Evolutionary conservation across 129 eudicot genomes (phyloP), one percentile per base, ranked within the genome.

Genomic region (Chrysanthemum lavandulifolium): DNA sequence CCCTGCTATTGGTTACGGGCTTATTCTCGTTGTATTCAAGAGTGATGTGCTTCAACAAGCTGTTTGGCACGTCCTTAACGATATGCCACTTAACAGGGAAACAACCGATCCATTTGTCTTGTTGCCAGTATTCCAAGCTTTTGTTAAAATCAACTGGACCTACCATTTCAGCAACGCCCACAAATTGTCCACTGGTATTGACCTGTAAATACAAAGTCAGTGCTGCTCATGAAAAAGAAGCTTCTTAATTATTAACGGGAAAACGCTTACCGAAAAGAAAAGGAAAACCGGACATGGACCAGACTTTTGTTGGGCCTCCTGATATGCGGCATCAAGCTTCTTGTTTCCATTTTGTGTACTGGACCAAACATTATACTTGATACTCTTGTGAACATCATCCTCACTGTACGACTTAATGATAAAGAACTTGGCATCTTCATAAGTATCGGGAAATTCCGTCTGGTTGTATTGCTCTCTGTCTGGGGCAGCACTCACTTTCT

Each of bases 51-150:
- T 91, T 91, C 86, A 91, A 72, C 82, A 88, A 73, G 76, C 85
- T 88, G 78, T 88, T 86, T 0, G 96, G 96, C 16, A 88, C 81
- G 72, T 91, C 97, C 78, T 91, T 91, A 40, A 91, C 96, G 57
- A 91, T 91, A 82, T 91, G 97, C 97, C 97, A 91, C 92, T 91
- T 91, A 0, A 91, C 90, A 5, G 97, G 92, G 59, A 91, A 88
- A 62, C 92, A 88, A 5, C 97, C 97, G 61, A 84, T 80, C 97
- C 97, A 88, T 65, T 91, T 91, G 86, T 91, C 96, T 70, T 91
- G 97, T 62, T 91, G 96, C 97, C 97, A 88, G 69, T 84, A 91
- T 27, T 91, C 96, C 14, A 91, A 74, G 52, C 82, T 91, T 90
- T 84, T 88, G 86, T 88, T 58, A 40, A 88, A 88, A 78, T 91